Conservation (phyloP, 768 basidiomycete genomes). For the Termitomyces sp. region DNA sequence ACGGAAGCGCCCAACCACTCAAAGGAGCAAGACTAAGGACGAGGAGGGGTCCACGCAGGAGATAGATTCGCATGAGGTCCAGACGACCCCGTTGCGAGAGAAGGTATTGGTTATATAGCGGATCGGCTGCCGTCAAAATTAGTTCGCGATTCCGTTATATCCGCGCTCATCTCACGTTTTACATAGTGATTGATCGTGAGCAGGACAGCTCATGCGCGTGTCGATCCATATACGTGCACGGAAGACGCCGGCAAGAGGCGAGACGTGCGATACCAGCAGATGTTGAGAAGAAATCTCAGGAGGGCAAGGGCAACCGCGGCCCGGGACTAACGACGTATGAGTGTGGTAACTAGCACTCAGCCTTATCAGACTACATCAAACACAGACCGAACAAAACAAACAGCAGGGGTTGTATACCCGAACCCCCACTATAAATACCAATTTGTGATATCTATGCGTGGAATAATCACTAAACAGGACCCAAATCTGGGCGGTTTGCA, state of each 20-base stretch:
- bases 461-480: neutral
- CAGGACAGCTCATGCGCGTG: neutral
- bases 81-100: neutral
- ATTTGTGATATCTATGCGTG: neutral
- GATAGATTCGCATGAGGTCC: slow-evolving; percentile 7
- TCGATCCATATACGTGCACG: neutral
- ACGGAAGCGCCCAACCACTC: slow-evolving; percentile 5
- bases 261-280: neutral
- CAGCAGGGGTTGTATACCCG: neutral
- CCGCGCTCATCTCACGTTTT: neutral
- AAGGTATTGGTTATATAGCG: slow-evolving; percentile 2
- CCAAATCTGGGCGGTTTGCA: slow-evolving; percentile 21
- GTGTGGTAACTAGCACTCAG: neutral
- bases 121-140: neutral
- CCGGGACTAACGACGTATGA: neutral
- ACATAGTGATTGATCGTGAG: neutral
- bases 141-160: neutral
- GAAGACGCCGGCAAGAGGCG: neutral
- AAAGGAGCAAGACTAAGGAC: slow-evolving; percentile 4
- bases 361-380: neutral
- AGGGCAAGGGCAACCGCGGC: neutral
- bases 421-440: too few species aligned
- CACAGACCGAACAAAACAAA: neutral
- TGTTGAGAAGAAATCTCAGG: neutral
- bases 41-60: slow-evolving; percentile 7